Evolutionary conservation across 352 stramenopile genomes (phyloP).

Genomic region (Globisporangium alternatum): DNA sequence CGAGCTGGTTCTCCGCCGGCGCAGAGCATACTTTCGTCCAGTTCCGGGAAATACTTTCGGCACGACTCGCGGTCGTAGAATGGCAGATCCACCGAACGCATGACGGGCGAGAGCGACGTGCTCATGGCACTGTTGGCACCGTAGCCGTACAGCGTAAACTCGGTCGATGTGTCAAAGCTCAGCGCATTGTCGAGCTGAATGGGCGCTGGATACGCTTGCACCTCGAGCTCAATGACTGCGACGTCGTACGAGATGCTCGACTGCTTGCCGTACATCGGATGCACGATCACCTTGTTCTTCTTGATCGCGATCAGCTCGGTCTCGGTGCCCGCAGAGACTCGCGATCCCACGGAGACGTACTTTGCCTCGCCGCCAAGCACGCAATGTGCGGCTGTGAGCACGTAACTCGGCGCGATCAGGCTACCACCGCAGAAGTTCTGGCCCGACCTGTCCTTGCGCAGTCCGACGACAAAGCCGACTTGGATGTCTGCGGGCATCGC

Average conservation of each 20-base stretch:
- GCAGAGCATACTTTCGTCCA: constrained; percentile 45
- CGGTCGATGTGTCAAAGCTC: constrained; percentile 20
- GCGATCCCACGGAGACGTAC: constrained; percentile 33
- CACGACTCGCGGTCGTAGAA: constrained; percentile 28
- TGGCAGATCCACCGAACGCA: constrained; percentile 30
- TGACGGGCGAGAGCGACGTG: constrained; percentile 20
- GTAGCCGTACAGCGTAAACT: constrained; percentile 33
- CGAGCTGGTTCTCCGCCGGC: constrained; percentile 30
- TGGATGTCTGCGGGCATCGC: constrained; percentile 14
- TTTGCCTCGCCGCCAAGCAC: constrained; percentile 25
- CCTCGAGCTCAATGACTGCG: constrained; percentile 35
- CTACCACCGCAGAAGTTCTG: constrained; percentile 45
- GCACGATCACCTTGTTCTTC: constrained; percentile 24
- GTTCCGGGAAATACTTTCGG: constrained; percentile 23
- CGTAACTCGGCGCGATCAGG: constrained; percentile 40
- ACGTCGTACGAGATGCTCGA: constrained; percentile 39
- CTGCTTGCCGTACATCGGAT: constrained; percentile 29
- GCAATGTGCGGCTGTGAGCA: constrained; percentile 45
- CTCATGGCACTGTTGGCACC: constrained; percentile 26
- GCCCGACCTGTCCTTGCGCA: constrained; percentile 24
- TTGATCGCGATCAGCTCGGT: constrained; percentile 33
- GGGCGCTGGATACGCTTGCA: constrained; percentile 26
- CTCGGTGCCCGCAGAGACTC: constrained; percentile 25
- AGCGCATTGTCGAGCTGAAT: constrained; percentile 30
- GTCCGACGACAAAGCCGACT: constrained; percentile 35